Conservation (phyloP, 1,284 basidiomycete species). For the Apiotrichum mycotoxinovorans region DNA sequence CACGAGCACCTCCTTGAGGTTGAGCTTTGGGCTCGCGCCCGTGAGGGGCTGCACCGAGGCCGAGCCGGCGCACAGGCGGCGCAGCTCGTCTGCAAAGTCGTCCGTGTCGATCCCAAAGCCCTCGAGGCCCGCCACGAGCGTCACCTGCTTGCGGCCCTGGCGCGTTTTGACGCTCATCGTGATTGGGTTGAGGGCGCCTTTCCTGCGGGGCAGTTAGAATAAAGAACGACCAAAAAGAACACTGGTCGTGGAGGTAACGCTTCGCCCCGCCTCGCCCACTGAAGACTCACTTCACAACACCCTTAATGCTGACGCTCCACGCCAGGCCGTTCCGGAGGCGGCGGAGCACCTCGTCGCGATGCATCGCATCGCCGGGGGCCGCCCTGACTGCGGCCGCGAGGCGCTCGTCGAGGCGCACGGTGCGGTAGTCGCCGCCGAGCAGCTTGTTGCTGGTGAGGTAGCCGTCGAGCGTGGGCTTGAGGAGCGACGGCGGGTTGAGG, state of each 20-base stretch:
- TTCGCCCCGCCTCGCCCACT: too few relatives aligned
- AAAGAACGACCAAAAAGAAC: not conserved
- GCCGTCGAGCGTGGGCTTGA: constrained; percentile 59
- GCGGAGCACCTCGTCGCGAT: constrained; percentile 64
- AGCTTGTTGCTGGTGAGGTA: constrained; percentile 65
- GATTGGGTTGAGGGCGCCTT: constrained; percentile 68
- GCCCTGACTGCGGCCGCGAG: constrained; percentile 56
- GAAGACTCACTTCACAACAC: constrained; percentile 36
- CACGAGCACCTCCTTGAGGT: constrained; percentile 64
- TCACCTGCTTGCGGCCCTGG: constrained; percentile 71
- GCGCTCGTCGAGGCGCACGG: constrained; percentile 63
- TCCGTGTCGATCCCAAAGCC: constrained; percentile 66
- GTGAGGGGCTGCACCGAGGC: constrained; percentile 56
- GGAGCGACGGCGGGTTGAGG: constrained; percentile 20
- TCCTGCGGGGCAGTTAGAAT: constrained; percentile 54
- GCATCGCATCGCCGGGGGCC: constrained; percentile 57
- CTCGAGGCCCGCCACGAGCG: constrained; percentile 73
- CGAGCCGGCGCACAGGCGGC: constrained; percentile 68
- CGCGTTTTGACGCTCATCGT: constrained; percentile 65
- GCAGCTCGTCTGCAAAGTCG: constrained; percentile 72
- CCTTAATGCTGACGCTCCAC: constrained; percentile 40
- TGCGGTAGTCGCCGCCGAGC: constrained; percentile 65
- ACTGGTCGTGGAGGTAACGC: too few relatives aligned
- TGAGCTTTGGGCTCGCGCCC: constrained; percentile 44
- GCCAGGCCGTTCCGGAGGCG: constrained; percentile 31